Conservation (phyloP, 2,329 filamentous ascomycete species). For the Alternaria burnsii region DNA sequence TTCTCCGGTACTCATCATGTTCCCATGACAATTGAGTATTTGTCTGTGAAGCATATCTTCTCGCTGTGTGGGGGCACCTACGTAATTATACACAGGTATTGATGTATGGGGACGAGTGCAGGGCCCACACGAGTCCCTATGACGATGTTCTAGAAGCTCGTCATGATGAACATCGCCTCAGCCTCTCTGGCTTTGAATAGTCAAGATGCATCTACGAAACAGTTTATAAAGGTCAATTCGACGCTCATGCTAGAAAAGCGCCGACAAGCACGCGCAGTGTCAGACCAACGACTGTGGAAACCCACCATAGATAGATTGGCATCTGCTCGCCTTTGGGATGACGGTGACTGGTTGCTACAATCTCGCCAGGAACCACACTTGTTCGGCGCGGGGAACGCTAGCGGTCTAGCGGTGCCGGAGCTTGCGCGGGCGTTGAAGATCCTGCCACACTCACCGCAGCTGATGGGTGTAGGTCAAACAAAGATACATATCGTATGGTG, state of each 20-base stretch:
- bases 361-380: conserved; percentile 32
- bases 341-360: conserved; percentile 27
- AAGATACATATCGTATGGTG: background rate
- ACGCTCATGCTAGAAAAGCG: background rate
- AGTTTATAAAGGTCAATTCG: background rate
- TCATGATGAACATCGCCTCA: background rate
- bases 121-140: conserved; percentile 27
- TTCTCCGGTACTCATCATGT: background rate
- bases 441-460: conserved; percentile 17
- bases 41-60: conserved; percentile 6
- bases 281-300: conserved; percentile 6
- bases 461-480: background rate
- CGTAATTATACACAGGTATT: conserved; percentile 19
- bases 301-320: conserved; percentile 5
- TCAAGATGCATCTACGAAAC: background rate
- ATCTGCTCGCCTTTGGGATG: conserved; percentile 15
- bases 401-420: conserved; percentile 23
- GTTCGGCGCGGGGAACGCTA: conserved; percentile 38
- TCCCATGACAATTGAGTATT: conserved; percentile 2
- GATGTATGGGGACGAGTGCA: conserved; percentile 9
- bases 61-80: conserved; percentile 20
- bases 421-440: conserved; percentile 23
- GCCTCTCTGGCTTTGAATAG: background rate
- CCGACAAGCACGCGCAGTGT: background rate
- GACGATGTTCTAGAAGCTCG: conserved; percentile 23